Base-by-base conservation (phyloP, 2,329 filamentous ascomycete species). In the Aspergillus amoenus region DNA sequence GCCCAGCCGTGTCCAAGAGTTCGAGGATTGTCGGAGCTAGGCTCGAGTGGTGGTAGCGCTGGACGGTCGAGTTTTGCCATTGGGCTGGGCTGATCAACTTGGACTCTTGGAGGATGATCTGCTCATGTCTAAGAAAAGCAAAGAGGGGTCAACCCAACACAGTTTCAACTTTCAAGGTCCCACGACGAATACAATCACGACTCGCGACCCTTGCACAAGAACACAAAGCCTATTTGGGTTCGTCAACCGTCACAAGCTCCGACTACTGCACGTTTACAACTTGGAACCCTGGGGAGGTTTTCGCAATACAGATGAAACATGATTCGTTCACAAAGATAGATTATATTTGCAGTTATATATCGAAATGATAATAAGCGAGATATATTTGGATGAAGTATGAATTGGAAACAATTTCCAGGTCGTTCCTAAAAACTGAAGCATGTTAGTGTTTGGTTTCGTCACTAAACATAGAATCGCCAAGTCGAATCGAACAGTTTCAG, bases 401-500 rank as follows among this genome's bases (percentile, higher is more conserved):
- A 24, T 27, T 44, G 21, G 18, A 44, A 12, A 13, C 5, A 8
- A 30, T 9, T 8, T 30, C 27, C 13, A 27, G 4, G 37, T 27
- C 21, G 27, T 12, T 32, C 27, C 43, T 61, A 27, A 13, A 46
- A 34, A 11, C 44, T 48, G 52, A 52, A 46, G 27, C 22, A 57
- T 42, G 39, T 57, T 50, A 57, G 55, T 34, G 27, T 27, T n/a
- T 11, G 52, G 12, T 50, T 30, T 21, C 12, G 15, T 21, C 15
- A 45, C 52, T 22, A 27, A 44, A 45, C 21, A 21, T 45, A 24
- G n/a, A 17, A 48, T 41, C 13, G 24, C 13, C 11, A 52, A 34
- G 48, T 52, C 3, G n/a, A 60, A 53, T 21, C 40, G 27, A 57
- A 53, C 40, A 54, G 44, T 61, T 52, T 65, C 63, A 75, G 73